These are phyloP conservation scores for Cryptococcus sp. DNA, from an alignment of 1,284 basidiomycete species.

Conservation along the genomic window DNA sequence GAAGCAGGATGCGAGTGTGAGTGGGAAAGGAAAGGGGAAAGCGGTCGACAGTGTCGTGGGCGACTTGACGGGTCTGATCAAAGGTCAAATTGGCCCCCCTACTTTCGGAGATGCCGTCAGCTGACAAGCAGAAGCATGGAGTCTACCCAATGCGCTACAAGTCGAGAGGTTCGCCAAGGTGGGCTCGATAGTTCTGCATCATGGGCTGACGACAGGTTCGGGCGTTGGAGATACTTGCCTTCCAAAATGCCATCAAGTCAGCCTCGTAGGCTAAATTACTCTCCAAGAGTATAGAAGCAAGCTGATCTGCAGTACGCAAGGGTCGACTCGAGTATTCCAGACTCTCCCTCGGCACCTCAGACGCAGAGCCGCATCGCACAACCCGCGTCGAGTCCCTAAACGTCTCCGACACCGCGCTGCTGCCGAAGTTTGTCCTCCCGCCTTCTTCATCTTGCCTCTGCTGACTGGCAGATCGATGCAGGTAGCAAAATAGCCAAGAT, in stretches of 20 bases:
- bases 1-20: no score
- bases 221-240: conserved; percentile 62
- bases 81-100: conserved; percentile 15
- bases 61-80: conserved; percentile 20
- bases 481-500: conserved; percentile 56
- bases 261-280: conserved; percentile 55
- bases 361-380: conserved; percentile 84
- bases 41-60: conserved; percentile 23
- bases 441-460: not conserved
- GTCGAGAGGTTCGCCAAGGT: conserved; percentile 6
- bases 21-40: conserved; percentile 28
- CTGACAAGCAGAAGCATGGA: conserved; percentile 4
- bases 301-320: conserved; percentile 43
- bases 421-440: conserved; percentile 59
- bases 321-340: conserved; percentile 81
- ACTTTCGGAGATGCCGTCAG: not conserved
- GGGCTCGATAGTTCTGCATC: not conserved
- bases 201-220: conserved; percentile 50
- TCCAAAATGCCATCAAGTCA: conserved; percentile 75
- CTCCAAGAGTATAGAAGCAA: not conserved
- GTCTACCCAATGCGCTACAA: not conserved
- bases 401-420: conserved; percentile 70
- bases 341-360: conserved; percentile 80
- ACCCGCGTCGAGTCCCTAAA: conserved; percentile 79
- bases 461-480: conserved; percentile 63